phyloP scores from a whole-genome alignment of 805 yeast genomes.

The Metschnikowia rubicola region DNA sequence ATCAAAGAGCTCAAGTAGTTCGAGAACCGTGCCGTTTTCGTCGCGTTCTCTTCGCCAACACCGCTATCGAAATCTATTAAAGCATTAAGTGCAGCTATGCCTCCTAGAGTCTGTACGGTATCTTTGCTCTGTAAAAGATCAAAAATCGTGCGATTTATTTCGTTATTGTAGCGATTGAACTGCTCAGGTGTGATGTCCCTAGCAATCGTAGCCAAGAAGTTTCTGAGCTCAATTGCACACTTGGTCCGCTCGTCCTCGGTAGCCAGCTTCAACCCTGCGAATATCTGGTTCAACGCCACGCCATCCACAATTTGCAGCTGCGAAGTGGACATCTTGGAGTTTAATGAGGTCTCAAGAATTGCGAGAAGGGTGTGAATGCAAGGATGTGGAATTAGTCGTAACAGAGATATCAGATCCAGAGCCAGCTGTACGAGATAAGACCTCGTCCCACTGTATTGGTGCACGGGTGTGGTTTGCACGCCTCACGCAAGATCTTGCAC shows the following conservation, averaged over 20 bases:
- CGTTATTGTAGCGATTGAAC: slow-evolving; percentile 75
- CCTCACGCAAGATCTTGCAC: no score
- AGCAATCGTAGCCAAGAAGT: slow-evolving; percentile 66
- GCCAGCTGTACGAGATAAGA: slow-evolving; percentile 3
- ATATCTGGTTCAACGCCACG: slow-evolving; percentile 51
- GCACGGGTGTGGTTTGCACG: slow-evolving; percentile 12
- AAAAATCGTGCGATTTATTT: slow-evolving; percentile 81
- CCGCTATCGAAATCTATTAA: slow-evolving; percentile 82
- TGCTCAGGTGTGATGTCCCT: slow-evolving; percentile 82
- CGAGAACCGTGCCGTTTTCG: slow-evolving; percentile 87
- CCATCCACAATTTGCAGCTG: slow-evolving; percentile 35
- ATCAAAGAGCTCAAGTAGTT: slow-evolving; percentile 79
- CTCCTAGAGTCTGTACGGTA: slow-evolving; percentile 74
- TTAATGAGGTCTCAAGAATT: no score
- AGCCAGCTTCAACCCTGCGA: slow-evolving; percentile 45
- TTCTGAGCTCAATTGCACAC: slow-evolving; percentile 70
- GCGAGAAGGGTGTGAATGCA: background rate
- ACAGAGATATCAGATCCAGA: background rate
- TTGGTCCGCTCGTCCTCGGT: slow-evolving; percentile 42
- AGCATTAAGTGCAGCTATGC: slow-evolving; percentile 85
- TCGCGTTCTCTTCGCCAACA: slow-evolving; percentile 71
- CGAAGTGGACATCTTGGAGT: slow-evolving; percentile 12
- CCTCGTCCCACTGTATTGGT: slow-evolving; percentile 1
- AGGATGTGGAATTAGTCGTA: background rate
- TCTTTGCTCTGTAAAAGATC: slow-evolving; percentile 78